Evolutionary conservation across 345 rosid genomes (phyloP).

Genomic region (Capsella bursapastoris): DNA sequence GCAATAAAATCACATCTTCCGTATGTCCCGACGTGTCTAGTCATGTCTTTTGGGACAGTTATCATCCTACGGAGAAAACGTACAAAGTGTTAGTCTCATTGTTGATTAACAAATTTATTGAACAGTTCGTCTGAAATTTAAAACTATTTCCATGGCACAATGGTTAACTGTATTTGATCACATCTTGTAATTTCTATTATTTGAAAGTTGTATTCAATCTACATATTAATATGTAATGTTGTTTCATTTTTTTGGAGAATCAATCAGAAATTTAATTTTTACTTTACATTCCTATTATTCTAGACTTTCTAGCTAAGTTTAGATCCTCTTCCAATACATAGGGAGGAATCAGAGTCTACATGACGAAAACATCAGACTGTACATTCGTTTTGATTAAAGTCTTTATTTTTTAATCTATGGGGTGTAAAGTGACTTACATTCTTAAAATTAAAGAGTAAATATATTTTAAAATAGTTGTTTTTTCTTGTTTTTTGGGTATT

Average conservation of each 20-base stretch:
- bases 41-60: conserved; percentile 78
- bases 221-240: neutral
- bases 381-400: neutral
- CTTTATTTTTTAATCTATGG: neutral
- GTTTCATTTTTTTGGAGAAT: neutral
- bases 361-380: neutral
- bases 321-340: neutral
- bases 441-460: neutral
- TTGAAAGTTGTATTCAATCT: conserved; percentile 7
- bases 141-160: neutral
- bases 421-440: conserved; percentile 10
- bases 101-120: conserved; percentile 36
- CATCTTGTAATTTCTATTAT: neutral
- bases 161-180: neutral
- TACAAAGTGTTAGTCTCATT: conserved; percentile 45
- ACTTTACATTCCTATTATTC: conserved; percentile 1
- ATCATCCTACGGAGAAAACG: conserved; percentile 71
- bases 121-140: conserved; percentile 42
- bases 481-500: neutral
- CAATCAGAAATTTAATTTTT: neutral
- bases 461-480: neutral
- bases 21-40: conserved; percentile 51
- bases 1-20: conserved; percentile 51
- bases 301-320: neutral
- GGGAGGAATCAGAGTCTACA: neutral